Base-by-base conservation (phyloP, 2,329 filamentous ascomycete species). In the Pseudopithomyces chartarum region DNA sequence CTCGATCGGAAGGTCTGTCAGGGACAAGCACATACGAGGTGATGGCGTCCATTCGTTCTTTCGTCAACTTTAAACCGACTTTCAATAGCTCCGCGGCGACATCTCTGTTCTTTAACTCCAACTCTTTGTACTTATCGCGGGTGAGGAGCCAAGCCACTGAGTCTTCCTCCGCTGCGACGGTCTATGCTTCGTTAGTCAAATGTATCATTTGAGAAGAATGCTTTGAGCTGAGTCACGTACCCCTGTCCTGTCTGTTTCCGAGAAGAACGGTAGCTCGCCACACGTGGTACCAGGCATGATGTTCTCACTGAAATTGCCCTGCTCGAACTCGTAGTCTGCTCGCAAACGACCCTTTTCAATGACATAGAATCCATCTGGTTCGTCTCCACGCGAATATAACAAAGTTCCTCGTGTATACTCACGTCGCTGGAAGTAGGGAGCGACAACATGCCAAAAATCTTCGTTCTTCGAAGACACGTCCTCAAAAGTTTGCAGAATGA, bases 401-500 rank as follows among this genome's bases (percentile, higher is more conserved):
- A 91, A 81, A 0, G 87, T 87, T 3, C 91, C 92, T 0, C 87
- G 83, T 0, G 82, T 64, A 61, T 89, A 91, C 58, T 89, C 85
- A 59, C 85, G 85, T 43, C 86, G 85, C 38, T 80, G 78, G 70
- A 99, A 97, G 78, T 90, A 98, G 0, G 85, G 81, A 4, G 86
- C 86, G 0, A 88, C 88, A 1, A 86, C 86, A 76, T 93, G 94
- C 95, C 95, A 99, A 73, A 98, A 98, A 75, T 97, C 93, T 74
- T 97, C 92, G 69, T 94, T 95, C 74, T 90, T 87, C 51, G 87
- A 81, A 50, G 91, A 96, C 12, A 97, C 81, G 43, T 92, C 90
- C 70, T 95, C 90, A 78, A 99, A 98, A n/a, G 95, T 91, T 73
- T 97, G 94, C 22, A 99, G 84, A 75, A 99, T 91, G 45, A 99